A percentile compares a stretch with the other conserved stretches of the same genome.
Evolutionary conservation across 352 stramenopile genomes (phyloP).

Genomic region (Phytophthora tubulina): DNA sequence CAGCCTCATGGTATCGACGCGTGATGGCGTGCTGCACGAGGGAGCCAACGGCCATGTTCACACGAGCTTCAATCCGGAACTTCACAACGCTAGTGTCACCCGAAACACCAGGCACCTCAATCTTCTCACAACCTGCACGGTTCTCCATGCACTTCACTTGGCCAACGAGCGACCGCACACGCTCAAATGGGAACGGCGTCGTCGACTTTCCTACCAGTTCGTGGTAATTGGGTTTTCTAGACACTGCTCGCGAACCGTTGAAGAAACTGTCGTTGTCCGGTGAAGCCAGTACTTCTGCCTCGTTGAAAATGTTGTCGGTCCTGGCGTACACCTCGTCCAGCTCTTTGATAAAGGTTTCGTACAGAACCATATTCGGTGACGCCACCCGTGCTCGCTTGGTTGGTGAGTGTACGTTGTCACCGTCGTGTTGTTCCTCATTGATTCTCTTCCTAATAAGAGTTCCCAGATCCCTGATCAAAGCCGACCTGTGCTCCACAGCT

Average conservation of each 20-base stretch:
- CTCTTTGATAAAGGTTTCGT: conserved; percentile 37
- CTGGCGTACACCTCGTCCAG: conserved; percentile 38
- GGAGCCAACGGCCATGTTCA: conserved; percentile 5
- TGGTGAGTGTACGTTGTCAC: background rate
- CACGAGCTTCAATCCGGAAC: conserved; percentile 18
- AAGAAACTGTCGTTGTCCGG: background rate
- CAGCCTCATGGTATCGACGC: conserved; percentile 47
- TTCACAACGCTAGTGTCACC: conserved; percentile 43
- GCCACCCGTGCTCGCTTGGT: conserved; percentile 20
- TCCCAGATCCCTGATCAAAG: conserved; percentile 25
- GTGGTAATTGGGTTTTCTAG: conserved; percentile 14
- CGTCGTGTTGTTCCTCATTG: conserved; percentile 24
- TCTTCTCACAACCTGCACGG: conserved; percentile 16
- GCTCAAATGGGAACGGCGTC: conserved; percentile 34
- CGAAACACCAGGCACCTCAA: conserved; percentile 26
- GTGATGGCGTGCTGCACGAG: conserved; percentile 44
- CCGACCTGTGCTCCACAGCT: conserved; percentile 24
- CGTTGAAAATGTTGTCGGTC: conserved; percentile 29
- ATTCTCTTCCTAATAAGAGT: conserved; percentile 33
- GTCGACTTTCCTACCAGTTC: conserved; percentile 27
- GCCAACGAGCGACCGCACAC: conserved; percentile 8
- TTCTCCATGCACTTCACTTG: conserved; percentile 26
- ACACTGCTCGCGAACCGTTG: background rate
- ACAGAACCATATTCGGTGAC: conserved; percentile 29
- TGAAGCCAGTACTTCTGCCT: background rate